Percentiles rank a stretch among this genome's conserved stretches.
Evolutionary conservation across 2,329 filamentous ascomycete species (phyloP).

Genomic region (Botrytis porri): DNA sequence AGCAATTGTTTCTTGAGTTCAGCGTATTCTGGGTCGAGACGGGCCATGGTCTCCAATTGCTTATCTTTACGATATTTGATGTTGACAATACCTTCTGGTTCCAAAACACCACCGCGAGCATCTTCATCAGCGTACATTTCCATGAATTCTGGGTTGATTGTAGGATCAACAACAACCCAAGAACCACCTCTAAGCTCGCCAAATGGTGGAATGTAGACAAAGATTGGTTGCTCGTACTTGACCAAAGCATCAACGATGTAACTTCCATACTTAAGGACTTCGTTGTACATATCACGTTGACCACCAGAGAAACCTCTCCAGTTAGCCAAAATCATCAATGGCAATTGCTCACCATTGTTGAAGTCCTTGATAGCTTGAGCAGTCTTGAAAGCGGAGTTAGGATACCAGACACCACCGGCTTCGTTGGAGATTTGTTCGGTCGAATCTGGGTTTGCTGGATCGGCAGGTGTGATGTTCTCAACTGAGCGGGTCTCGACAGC

Average conservation of each 20-base stretch:
- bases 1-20: conserved; percentile 76
- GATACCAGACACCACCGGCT: conserved; percentile 99
- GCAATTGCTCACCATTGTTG: conserved; percentile 97
- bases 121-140: conserved; percentile 99
- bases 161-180: conserved; percentile 98
- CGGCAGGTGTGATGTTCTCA: conserved; percentile 94
- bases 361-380: conserved; percentile 98
- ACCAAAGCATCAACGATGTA: conserved; percentile 98
- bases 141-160: conserved; percentile 95
- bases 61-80: conserved; percentile 99
- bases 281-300: conserved; percentile 99
- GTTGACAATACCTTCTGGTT: conserved; percentile 95
- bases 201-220: conserved; percentile 96
- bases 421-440: conserved; percentile 94
- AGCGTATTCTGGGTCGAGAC: conserved; percentile 80
- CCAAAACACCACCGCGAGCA: conserved; percentile 91
- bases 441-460: conserved; percentile 96
- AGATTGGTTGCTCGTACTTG: conserved; percentile 98
- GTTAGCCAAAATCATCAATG: conserved; percentile 98
- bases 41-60: conserved; percentile 96
- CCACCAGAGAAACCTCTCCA: conserved; percentile 99
- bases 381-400: conserved; percentile 99
- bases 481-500: conserved; percentile 93
- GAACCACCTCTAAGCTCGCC: conserved; percentile 98
- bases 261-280: conserved; percentile 98